Evolutionary conservation across 768 basidiomycete genomes (phyloP).

Genomic region (Suillus subaureus): DNA sequence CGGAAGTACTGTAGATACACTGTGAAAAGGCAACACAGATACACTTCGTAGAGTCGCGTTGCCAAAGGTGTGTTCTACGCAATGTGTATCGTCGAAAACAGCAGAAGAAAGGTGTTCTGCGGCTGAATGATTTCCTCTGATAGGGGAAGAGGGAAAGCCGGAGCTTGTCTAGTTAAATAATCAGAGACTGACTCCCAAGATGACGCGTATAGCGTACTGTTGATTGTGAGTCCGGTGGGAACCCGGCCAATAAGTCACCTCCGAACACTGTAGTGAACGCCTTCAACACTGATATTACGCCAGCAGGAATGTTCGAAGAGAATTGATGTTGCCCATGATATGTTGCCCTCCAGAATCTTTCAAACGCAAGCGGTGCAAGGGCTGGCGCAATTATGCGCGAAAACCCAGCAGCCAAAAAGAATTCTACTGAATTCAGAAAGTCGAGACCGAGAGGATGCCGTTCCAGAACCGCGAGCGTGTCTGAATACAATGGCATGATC

Average conservation of each 20-base stretch:
- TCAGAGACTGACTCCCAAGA: not conserved
- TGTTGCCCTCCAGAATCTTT: constrained; percentile 58
- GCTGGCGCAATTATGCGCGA: constrained; percentile 47
- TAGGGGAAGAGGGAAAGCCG: not conserved
- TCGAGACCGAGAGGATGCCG: constrained; percentile 41
- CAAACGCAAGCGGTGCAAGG: constrained; percentile 54
- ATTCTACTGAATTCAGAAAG: constrained; percentile 42
- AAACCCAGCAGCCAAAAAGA: constrained; percentile 55
- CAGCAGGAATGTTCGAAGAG: constrained; percentile 40
- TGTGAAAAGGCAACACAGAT: not conserved
- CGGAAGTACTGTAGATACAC: not conserved
- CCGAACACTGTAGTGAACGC: constrained; percentile 50
- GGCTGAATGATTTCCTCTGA: not conserved
- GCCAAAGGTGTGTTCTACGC: not conserved
- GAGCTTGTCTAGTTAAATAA: not conserved
- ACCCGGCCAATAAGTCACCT: constrained; percentile 47
- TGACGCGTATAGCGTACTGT: constrained; percentile 21
- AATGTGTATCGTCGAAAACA: not conserved
- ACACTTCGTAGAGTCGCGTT: not conserved
- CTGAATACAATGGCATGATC: constrained; percentile 46
- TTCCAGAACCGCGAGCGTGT: constrained; percentile 42
- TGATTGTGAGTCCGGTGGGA: constrained; percentile 42
- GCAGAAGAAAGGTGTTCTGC: not conserved
- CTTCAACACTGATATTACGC: constrained; percentile 46
- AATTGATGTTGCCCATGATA: constrained; percentile 48